A percentile compares a stretch with the other conserved stretches of the same genome.
Conservation (phyloP, 768 basidiomycete species). For the Tricholoma hemisulphureum region DNA sequence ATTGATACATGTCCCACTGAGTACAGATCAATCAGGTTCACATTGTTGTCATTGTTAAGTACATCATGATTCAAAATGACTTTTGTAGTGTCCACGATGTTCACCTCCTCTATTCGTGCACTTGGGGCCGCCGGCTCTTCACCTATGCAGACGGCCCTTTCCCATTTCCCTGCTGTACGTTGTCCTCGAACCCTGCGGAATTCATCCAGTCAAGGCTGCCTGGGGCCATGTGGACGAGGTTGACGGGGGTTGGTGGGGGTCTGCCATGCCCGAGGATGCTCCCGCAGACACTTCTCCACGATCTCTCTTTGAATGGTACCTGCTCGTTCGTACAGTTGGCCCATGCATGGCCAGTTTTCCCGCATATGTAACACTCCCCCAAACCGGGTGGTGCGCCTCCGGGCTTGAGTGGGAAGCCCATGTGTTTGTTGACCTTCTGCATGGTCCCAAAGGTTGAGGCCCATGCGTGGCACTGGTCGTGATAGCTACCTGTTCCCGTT, state of each 20-base stretch:
- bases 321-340: not conserved
- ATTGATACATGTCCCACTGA: not conserved
- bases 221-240: too few relatives aligned
- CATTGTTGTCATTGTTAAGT: not conserved
- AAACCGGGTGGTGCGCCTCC: not conserved
- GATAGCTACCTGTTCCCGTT: not conserved
- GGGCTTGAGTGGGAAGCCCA: too few relatives aligned
- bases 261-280: not conserved
- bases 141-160: conserved; percentile 5
- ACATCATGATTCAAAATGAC: not conserved
- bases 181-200: not conserved
- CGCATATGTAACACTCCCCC: not conserved
- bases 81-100: not conserved
- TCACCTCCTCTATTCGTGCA: not conserved
- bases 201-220: not conserved
- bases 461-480: not conserved
- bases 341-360: not conserved
- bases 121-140: conserved; percentile 1
- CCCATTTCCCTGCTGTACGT: conserved; percentile 6
- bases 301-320: not conserved
- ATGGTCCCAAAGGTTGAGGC: not conserved
- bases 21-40: not conserved
- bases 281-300: not conserved
- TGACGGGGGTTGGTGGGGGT: too few relatives aligned
- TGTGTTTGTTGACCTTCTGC: not conserved